Percentiles rank a stretch among this genome's conserved stretches.
Evolutionary conservation across 2,329 filamentous ascomycete species (phyloP).

Genomic region (Elsinoe fawcettii): DNA sequence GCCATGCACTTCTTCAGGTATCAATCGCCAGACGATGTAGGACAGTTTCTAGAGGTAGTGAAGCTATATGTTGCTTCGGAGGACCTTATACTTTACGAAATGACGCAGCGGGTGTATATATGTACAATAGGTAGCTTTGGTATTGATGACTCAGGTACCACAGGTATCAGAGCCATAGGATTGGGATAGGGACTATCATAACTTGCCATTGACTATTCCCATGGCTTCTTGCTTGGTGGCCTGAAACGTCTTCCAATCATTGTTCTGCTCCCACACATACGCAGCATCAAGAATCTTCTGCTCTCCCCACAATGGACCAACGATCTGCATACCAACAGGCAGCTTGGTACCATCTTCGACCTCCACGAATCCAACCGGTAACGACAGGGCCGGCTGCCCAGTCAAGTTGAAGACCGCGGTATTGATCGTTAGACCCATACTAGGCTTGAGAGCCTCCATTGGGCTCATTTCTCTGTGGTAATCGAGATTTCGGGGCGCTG

Average conservation of each 20-base stretch:
- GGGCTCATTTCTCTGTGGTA: constrained; percentile 32
- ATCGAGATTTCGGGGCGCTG: not conserved
- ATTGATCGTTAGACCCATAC: constrained; percentile 49
- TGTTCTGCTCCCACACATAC: constrained; percentile 41
- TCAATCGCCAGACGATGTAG: too few relatives aligned
- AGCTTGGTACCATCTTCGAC: constrained; percentile 27
- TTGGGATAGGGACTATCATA: not conserved
- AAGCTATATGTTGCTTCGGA: not conserved
- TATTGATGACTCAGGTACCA: too few relatives aligned
- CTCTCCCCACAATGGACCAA: constrained; percentile 48
- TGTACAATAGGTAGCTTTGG: too few relatives aligned
- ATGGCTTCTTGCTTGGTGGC: not conserved
- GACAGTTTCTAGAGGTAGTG: too few relatives aligned
- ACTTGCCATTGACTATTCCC: not conserved
- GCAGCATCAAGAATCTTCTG: constrained; percentile 38
- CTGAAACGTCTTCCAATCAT: constrained; percentile 36
- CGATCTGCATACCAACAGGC: constrained; percentile 50
- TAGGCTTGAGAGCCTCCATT: constrained; percentile 41
- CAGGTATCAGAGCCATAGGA: too few relatives aligned
- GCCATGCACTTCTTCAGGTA: too few relatives aligned
- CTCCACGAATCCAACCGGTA: constrained; percentile 44
- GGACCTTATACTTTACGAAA: not conserved
- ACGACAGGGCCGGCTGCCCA: constrained; percentile 48
- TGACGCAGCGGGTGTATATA: not conserved
- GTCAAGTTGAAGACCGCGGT: constrained; percentile 52